These are phyloP conservation scores for Suhomyces panamericanus DNA, from an alignment of 1,139 yeast species.

Conservation along the genomic window DNA sequence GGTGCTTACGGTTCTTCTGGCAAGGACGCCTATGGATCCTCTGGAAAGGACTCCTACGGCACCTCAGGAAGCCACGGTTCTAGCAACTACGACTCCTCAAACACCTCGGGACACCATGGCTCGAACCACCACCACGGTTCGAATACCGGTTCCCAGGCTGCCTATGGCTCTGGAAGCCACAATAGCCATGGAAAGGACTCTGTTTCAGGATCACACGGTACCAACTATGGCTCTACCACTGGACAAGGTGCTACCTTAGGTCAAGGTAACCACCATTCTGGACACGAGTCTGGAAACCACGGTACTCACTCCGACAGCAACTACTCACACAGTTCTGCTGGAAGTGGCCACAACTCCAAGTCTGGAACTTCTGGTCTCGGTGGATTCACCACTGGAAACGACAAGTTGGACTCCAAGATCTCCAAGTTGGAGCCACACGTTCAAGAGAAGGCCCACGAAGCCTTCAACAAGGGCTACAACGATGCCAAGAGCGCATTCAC, in stretches of 20 bases:
- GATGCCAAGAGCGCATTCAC: conserved; percentile 35
- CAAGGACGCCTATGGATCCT: conserved; percentile 1
- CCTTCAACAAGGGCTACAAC: conserved; percentile 38
- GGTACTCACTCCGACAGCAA: not conserved
- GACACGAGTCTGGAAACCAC: not conserved
- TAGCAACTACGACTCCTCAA: not conserved
- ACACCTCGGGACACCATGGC: not conserved
- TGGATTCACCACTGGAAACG: conserved; percentile 38
- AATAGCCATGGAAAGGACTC: conserved; percentile 6
- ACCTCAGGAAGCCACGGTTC: not conserved
- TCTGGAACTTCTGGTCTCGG: conserved; percentile 4
- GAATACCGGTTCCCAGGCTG: not conserved
- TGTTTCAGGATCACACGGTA: conserved; percentile 5
- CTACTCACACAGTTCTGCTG: not conserved
- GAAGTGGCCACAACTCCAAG: not conserved
- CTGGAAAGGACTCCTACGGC: conserved; percentile 2
- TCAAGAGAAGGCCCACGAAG: conserved; percentile 40
- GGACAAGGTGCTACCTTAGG: conserved; percentile 14
- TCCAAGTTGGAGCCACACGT: conserved; percentile 34
- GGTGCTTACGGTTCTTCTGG: not conserved
- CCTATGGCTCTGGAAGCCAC: conserved; percentile 2
- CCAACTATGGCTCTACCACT: not conserved
- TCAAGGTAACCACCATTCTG: not conserved
- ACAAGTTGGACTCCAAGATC: conserved; percentile 35
- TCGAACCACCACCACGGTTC: not conserved